Conservation (phyloP, 495 filamentous ascomycete species). For the Aspergillus bertholletiae region DNA sequence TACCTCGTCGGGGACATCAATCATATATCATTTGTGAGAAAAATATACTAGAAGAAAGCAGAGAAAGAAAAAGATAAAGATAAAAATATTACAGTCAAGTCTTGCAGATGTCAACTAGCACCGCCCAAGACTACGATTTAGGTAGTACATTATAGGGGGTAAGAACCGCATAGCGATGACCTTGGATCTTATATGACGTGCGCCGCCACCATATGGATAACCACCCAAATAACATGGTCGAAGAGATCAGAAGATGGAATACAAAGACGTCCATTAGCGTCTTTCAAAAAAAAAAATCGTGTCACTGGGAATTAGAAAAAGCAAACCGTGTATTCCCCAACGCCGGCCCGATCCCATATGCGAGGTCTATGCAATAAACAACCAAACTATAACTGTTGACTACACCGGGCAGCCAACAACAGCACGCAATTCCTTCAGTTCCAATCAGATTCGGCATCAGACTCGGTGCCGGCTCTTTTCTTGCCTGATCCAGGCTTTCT, state of each 20-base stretch:
- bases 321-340: slow-evolving; percentile 16
- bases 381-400: slow-evolving; percentile 15
- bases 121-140: not conserved
- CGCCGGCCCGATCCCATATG: slow-evolving; percentile 33
- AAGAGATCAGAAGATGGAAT: not conserved
- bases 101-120: not conserved
- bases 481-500: slow-evolving; percentile 35
- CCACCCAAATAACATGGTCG: not conserved
- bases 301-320: slow-evolving; percentile 6
- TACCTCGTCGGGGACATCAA: no score
- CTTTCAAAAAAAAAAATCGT: slow-evolving; percentile 3
- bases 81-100: not conserved
- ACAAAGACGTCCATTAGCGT: not conserved
- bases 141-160: not conserved
- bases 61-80: no score
- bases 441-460: slow-evolving; percentile 31
- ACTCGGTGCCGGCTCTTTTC: slow-evolving; percentile 36
- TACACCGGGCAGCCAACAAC: slow-evolving; percentile 1
- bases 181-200: not conserved
- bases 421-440: slow-evolving; percentile 10
- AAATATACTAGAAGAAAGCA: not conserved
- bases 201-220: not conserved
- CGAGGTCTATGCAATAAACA: slow-evolving; percentile 24
- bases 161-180: not conserved
- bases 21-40: not conserved